Base-by-base conservation (phyloP, 2,329 filamentous ascomycete genomes). In the Botrytis galanthina region DNA sequence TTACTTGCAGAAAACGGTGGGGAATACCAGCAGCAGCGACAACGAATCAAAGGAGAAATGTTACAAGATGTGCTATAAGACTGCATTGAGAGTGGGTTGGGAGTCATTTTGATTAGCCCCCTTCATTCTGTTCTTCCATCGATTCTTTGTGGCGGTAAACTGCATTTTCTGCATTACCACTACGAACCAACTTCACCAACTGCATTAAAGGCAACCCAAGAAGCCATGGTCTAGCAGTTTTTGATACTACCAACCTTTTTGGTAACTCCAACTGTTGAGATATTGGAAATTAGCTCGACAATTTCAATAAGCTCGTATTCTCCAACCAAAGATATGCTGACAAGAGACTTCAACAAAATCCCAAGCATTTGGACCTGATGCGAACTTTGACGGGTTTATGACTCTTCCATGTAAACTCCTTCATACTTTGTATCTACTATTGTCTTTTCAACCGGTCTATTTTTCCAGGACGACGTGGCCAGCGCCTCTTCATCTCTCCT, bases 401-500 rank as follows among this genome's bases (percentile, higher is more conserved):
- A 8, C 44, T 37, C 26, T 48, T 54, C 22, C 64, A 22, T 67
- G 64, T 67, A 67, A 39, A 39, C 1, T 14, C 29, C 8, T 20
- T 48, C 32, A 51, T 26, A 48, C 22, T 51, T 12, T 9, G 22
- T 16, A n/a, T 18, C 26, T 37, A 32, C 44, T 67, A 48, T 68
- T n/a, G 32, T 54, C 16, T 54, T 39, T 54, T 39, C 32, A 54
- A 22, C 64, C n/a, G 44, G 22, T 39, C 14, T 29, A 57, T 57
- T 51, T 18, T 67, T 22, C 9, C 35, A 54, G 46, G 64, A 68
- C 46, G 46, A 68, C 64, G 64, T 68, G 64, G 64, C 64, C 64
- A 68, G 64, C 64, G 64, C 46, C 64, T 68, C 64, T 67, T 54
- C 64, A 54, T 20, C 64, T 20, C 64, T 68, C 64, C 63, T 67